Base-by-base conservation (phyloP, 768 basidiomycete species). In the Lentinus tigrinus region DNA sequence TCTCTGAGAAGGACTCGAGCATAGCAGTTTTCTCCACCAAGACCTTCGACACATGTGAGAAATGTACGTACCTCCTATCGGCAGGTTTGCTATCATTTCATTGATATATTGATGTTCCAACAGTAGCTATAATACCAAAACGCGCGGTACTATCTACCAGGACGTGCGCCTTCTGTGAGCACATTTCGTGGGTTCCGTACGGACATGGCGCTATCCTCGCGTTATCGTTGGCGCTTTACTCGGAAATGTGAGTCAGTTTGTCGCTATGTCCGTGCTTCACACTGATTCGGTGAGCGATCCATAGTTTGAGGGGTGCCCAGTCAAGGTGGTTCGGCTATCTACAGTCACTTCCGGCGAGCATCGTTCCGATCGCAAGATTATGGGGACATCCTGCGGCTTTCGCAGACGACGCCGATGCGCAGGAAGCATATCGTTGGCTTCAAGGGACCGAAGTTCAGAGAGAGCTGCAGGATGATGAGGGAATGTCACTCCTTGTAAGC, bases 301-400 rank as follows among this genome's bases (percentile, higher is more conserved):
- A 31, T 51, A 89, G 88, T 56, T 66, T 84, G 47, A 73, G 69
- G 53, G 82, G 80, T 36, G 43, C 67, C 46, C 52, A 54, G 24
- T 90, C 89, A 9, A 74, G 74, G 42, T 91, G 88, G 87, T 76
- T 70, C 62, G 82, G 79, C 44, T 91, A 91, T 71, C 67, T 91
- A 5, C 81, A 86, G 62, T 84, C 84, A 11, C 74, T 91, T 6
- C 85, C 88, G n/a, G 57, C 66, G 42, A 68, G 70, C 40, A 66
- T 68, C 5, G 80, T 86, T 21, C 81, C 84, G 56, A 75, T 89
- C 31, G 85, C 87, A 34, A 58, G 85, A 19, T 82, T 89, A 62
- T 90, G 89, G 89, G 74, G 68, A 54, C 57, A 61, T 53, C 60
- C 65, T 40, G 65, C 69, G 3, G 52, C 60, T 4, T 60, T 54